Conservation (phyloP, 495 filamentous ascomycete species). For the Penicillium fimorum region DNA sequence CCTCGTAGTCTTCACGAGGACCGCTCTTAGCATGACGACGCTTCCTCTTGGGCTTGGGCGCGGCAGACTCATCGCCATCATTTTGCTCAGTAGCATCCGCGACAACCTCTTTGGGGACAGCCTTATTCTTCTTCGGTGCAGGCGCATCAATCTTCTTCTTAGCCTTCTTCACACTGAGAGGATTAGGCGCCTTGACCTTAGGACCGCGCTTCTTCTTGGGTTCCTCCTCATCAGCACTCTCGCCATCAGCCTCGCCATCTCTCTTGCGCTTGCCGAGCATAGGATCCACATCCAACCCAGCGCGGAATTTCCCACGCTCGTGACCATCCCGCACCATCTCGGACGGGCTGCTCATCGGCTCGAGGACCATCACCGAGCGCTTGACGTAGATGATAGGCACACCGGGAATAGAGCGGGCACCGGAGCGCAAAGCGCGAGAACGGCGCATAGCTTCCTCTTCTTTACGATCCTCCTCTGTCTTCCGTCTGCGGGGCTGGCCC, state of each 20-base stretch:
- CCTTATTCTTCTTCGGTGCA: conserved; percentile 21
- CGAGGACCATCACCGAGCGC: conserved; percentile 84
- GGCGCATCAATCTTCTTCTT: conserved; percentile 49
- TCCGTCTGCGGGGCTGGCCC: conserved; percentile 25
- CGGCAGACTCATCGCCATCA: conserved; percentile 23
- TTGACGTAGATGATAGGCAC: conserved; percentile 81
- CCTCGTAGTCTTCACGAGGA: conserved; percentile 24
- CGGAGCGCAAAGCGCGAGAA: conserved; percentile 34
- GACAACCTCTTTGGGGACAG: conserved; percentile 9
- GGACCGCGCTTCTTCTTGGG: conserved; percentile 58
- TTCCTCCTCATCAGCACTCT: conserved; percentile 39
- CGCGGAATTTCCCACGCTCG: conserved; percentile 74
- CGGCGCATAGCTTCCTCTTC: conserved; percentile 37
- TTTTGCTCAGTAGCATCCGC: conserved; percentile 18
- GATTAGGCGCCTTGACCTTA: conserved; percentile 83
- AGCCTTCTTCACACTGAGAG: conserved; percentile 82
- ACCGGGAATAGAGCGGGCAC: conserved; percentile 56
- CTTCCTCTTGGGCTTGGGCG: conserved; percentile 43
- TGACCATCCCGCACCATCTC: conserved; percentile 60
- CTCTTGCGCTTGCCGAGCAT: conserved; percentile 44
- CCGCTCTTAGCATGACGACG: conserved; percentile 44
- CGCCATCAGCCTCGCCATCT: conserved; percentile 29
- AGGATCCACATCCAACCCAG: conserved; percentile 57
- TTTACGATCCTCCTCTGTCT: conserved; percentile 28
- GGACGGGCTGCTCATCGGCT: conserved; percentile 73